Evolutionary conservation across 352 stramenopile species (phyloP).

Genomic region (Plasmopara halstedii): DNA sequence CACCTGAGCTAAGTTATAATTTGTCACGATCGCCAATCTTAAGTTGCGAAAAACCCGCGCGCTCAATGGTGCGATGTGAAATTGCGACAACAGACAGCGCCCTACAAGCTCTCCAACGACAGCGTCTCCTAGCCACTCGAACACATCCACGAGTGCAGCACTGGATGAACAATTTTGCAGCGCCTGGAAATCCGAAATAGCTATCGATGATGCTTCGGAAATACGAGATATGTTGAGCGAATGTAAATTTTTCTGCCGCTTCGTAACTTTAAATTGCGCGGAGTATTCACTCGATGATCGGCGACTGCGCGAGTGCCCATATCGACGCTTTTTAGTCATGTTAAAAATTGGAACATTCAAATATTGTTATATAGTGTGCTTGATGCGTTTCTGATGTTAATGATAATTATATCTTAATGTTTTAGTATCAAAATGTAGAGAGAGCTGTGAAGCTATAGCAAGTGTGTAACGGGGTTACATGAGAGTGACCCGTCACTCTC

Average conservation of each 20-base stretch:
- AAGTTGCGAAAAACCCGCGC: conserved; percentile 63
- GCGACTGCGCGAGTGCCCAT: conserved; percentile 3
- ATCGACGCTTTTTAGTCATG: conserved; percentile 17
- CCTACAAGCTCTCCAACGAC: conserved; percentile 66
- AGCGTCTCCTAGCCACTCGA: conserved; percentile 74
- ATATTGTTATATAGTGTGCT: too few species aligned
- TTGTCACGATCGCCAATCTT: conserved; percentile 50
- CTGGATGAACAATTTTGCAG: conserved; percentile 11
- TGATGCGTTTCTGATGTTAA: too few species aligned
- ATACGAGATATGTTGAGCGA: not conserved
- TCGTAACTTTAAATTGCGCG: conserved; percentile 3
- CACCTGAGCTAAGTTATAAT: conserved; percentile 60
- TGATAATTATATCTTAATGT: too few species aligned
- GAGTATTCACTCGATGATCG: conserved; percentile 7
- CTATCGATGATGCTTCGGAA: conserved; percentile 1
- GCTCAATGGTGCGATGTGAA: conserved; percentile 43
- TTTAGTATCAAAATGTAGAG: too few species aligned
- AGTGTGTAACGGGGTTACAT: too few species aligned
- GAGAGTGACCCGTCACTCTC: too few species aligned
- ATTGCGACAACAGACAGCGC: conserved; percentile 56
- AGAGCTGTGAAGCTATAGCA: too few species aligned
- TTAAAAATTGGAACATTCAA: too few species aligned
- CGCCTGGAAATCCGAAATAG: conserved; percentile 33
- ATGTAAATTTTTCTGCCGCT: not conserved
- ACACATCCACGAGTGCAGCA: conserved; percentile 37